Conservation (phyloP, 2,329 filamentous ascomycete genomes). For the Ascochyta pisi region DNA sequence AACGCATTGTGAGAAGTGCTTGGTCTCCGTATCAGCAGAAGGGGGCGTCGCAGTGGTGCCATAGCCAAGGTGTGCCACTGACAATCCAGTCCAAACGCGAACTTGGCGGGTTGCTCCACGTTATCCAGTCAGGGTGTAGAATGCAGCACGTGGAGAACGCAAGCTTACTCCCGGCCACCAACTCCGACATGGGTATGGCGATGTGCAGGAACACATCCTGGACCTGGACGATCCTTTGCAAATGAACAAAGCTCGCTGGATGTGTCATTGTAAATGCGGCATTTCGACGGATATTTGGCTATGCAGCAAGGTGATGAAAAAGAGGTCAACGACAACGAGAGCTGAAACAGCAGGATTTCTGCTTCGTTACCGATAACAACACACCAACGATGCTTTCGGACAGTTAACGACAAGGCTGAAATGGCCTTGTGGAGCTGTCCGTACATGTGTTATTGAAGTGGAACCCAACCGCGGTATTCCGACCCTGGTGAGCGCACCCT, state of each 20-base stretch:
- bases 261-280: background rate
- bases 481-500: background rate
- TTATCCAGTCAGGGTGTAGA: conserved; percentile 29
- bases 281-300: background rate
- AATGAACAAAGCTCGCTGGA: background rate
- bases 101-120: conserved; percentile 23
- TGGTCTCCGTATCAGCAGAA: conserved; percentile 25
- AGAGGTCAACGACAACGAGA: background rate
- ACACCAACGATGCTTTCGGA: background rate
- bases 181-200: conserved; percentile 18
- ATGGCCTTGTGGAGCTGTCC: background rate
- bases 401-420: background rate
- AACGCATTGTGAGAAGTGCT: conserved; percentile 29
- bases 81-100: conserved; percentile 23
- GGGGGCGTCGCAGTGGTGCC: conserved; percentile 22
- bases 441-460: background rate
- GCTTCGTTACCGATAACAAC: background rate
- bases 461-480: background rate
- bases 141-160: conserved; percentile 20
- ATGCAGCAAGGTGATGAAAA: background rate
- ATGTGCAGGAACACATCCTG: conserved; percentile 8
- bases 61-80: conserved; percentile 33
- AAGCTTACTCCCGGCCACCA: conserved; percentile 4
- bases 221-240: conserved; percentile 13
- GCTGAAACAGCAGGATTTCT: background rate